Evolutionary conservation across 2,329 filamentous ascomycete genomes (phyloP).

Genomic region (Periconia sp.): DNA sequence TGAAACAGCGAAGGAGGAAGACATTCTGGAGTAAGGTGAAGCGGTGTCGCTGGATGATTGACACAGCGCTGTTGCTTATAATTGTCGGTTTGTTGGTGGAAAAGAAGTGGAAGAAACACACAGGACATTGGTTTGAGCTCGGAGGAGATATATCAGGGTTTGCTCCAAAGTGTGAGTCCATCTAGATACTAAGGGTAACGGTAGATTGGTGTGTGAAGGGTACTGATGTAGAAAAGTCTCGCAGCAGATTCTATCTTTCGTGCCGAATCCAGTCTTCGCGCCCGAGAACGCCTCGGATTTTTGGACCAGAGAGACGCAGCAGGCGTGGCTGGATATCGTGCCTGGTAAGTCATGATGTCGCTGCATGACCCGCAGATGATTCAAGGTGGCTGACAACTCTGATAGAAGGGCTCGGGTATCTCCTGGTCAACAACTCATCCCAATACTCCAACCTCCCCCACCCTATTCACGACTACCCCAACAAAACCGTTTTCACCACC

Average conservation of each 20-base stretch:
- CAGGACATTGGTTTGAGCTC: constrained; percentile 27
- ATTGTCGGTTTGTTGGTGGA: constrained; percentile 36
- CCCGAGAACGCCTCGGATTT: constrained; percentile 38
- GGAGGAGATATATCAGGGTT: constrained; percentile 40
- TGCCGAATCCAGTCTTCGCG: constrained; percentile 29
- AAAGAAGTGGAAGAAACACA: constrained; percentile 23
- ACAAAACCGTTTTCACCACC: constrained; percentile 38
- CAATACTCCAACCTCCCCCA: constrained; percentile 34
- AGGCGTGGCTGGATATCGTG: constrained; percentile 40
- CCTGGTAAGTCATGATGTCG: constrained; percentile 30
- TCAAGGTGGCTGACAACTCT: constrained; percentile 6
- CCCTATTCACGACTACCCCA: constrained; percentile 40
- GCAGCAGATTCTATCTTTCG: constrained; percentile 37
- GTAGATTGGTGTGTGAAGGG: too few relatives aligned
- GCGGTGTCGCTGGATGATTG: constrained; percentile 31
- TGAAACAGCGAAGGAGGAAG: constrained; percentile 11
- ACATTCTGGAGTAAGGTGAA: constrained; percentile 21
- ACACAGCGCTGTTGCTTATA: constrained; percentile 34
- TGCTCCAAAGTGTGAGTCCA: constrained; percentile 33
- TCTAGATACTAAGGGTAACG: neutral
- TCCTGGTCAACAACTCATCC: constrained; percentile 28
- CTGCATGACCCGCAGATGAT: too few relatives aligned
- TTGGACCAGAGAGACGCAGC: constrained; percentile 35
- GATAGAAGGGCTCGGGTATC: constrained; percentile 39
- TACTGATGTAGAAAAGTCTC: constrained; percentile 24